A percentile compares a stretch with the other conserved stretches of the same genome.
Conservation (phyloP, 768 basidiomycete species). For the Tricholomella constricta region DNA sequence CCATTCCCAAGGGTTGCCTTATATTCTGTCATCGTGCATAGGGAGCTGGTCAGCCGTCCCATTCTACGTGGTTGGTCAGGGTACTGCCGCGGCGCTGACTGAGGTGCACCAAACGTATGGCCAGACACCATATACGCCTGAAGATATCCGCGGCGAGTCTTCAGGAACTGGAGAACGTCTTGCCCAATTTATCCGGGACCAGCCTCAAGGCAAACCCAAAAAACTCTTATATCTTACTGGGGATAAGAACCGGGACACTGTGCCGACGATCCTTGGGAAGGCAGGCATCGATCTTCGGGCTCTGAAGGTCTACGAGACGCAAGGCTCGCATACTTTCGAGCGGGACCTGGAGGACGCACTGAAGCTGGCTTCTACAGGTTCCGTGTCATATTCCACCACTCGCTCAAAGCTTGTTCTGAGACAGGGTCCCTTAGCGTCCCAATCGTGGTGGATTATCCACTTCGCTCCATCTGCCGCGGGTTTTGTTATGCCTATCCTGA, state of each 20-base stretch:
- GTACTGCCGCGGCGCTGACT: slow-evolving; percentile 54
- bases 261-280: slow-evolving; percentile 50
- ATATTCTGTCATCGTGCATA: slow-evolving; percentile 19
- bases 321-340: slow-evolving; percentile 53
- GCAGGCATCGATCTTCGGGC: slow-evolving; percentile 46
- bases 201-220: slow-evolving; percentile 21
- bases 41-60: slow-evolving; percentile 57
- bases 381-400: neutral
- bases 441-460: slow-evolving; percentile 67
- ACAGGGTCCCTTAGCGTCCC: slow-evolving; percentile 14
- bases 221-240: slow-evolving; percentile 77
- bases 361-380: slow-evolving; percentile 24
- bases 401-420: slow-evolving; percentile 4
- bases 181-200: slow-evolving; percentile 59
- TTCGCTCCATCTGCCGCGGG: slow-evolving; percentile 77
- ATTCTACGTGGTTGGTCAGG: slow-evolving; percentile 79
- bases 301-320: slow-evolving; percentile 74
- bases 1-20: neutral
- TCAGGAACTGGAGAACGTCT: slow-evolving; percentile 72
- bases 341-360: slow-evolving; percentile 40
- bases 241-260: slow-evolving; percentile 81
- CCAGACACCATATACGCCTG: slow-evolving; percentile 25
- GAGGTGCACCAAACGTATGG: slow-evolving; percentile 31
- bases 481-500: slow-evolving; percentile 53
- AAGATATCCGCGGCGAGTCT: slow-evolving; percentile 43